Percentiles rank a stretch among this genome's conserved stretches.
Conservation (phyloP, 208 protist genomes). For the Herpetomonas tarakana region DNA sequence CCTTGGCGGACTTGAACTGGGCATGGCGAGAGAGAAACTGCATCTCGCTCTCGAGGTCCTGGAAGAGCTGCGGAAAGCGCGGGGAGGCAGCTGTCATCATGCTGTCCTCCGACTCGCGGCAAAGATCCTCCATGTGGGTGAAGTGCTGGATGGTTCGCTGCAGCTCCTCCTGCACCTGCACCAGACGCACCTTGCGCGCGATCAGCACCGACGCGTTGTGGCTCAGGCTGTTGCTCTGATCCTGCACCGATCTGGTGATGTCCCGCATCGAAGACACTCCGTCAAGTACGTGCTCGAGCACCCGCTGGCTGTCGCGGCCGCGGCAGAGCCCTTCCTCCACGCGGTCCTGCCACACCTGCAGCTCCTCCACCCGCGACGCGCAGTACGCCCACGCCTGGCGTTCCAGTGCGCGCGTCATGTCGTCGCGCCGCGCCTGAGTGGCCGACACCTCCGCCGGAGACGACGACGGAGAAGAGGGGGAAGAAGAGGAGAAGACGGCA, state of each 20-base stretch:
- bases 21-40: constrained; percentile 60
- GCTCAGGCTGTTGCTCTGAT: constrained; percentile 71
- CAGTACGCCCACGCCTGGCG: constrained; percentile 15
- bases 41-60: constrained; percentile 80
- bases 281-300: constrained; percentile 35
- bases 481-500: too few relatives aligned
- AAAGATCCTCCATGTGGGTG: constrained; percentile 72
- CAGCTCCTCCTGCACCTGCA: constrained; percentile 69
- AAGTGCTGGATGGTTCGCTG: constrained; percentile 73
- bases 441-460: too few relatives aligned
- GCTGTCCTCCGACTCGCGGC: constrained; percentile 53
- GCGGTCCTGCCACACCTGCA: constrained; percentile 40
- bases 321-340: constrained; percentile 31
- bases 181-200: constrained; percentile 68
- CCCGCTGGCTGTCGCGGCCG: constrained; percentile 43
- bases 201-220: constrained; percentile 73
- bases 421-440: neutral
- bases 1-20: constrained; percentile 73
- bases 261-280: constrained; percentile 58
- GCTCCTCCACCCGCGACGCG: constrained; percentile 38
- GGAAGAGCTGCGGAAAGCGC: constrained; percentile 63
- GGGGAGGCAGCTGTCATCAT: constrained; percentile 56
- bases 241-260: constrained; percentile 67
- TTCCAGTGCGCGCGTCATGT: neutral
- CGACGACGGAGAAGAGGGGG: too few relatives aligned